phyloP scores from a whole-genome alignment of 306 rosid species.

The Acacia melanoxylon region DNA sequence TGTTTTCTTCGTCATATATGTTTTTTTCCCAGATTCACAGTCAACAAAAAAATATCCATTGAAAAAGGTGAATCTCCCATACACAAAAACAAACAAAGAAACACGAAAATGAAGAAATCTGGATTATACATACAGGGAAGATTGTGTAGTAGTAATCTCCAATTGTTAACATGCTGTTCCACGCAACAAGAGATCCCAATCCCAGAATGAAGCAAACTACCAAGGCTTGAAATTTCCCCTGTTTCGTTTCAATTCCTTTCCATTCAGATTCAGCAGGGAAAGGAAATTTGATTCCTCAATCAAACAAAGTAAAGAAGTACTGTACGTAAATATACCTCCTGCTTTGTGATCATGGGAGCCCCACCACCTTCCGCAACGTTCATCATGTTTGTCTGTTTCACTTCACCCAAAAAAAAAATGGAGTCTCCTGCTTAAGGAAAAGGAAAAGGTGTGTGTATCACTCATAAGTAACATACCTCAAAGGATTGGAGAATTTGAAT shows the following conservation, averaged over 20 bases:
- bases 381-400: neutral
- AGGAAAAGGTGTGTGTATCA: too few species aligned
- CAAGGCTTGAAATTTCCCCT: slow-evolving; percentile 52
- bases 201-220: slow-evolving; percentile 65
- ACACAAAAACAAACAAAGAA: neutral
- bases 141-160: slow-evolving; percentile 56
- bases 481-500: neutral
- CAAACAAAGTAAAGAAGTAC: neutral
- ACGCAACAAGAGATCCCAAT: slow-evolving; percentile 56
- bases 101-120: neutral
- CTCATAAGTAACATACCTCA: neutral
- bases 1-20: neutral
- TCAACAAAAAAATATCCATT: too few species aligned
- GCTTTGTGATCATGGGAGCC: neutral
- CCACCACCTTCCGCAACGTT: neutral
- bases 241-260: slow-evolving; percentile 6
- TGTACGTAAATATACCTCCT: neutral
- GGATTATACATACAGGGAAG: slow-evolving; percentile 6
- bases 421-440: neutral
- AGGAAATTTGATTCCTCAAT: neutral
- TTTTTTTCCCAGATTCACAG: too few species aligned
- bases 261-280: neutral
- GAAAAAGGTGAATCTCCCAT: neutral
- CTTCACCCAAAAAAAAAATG: neutral
- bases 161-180: slow-evolving; percentile 59